Evolutionary conservation across 129 eudicot species (phyloP).

Genomic region (Saposhnikovia divaricata): DNA sequence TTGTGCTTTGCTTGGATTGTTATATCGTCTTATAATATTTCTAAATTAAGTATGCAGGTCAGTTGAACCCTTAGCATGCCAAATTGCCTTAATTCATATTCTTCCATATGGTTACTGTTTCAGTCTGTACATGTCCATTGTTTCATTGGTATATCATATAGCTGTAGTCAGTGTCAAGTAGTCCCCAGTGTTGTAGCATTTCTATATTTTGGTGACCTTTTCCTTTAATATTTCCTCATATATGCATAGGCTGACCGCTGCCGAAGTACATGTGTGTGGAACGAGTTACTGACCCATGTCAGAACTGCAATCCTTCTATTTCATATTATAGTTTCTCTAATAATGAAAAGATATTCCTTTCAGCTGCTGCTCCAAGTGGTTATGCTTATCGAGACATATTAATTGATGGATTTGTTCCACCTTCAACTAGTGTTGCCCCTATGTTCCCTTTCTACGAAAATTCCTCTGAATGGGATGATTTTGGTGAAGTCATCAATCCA

Average conservation of each 20-base stretch:
- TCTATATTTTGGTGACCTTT: not conserved
- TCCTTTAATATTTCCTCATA: not conserved
- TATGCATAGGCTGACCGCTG: not conserved
- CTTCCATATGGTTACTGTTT: not conserved
- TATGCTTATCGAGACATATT: constrained; percentile 68
- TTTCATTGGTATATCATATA: not conserved
- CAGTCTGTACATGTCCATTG: not conserved
- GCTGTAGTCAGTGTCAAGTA: not conserved
- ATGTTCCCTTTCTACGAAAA: constrained; percentile 81
- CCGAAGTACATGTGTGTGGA: not conserved
- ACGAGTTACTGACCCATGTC: not conserved
- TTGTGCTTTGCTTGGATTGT: not conserved
- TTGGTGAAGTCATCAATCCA: constrained; percentile 89
- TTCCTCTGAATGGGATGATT: constrained; percentile 88
- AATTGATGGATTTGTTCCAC: constrained; percentile 82
- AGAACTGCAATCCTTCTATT: not conserved
- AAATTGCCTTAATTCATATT: not conserved
- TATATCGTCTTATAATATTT: not conserved
- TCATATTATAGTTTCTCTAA: not conserved
- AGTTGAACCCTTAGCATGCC: not conserved
- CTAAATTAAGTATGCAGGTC: not conserved
- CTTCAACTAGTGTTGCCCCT: constrained; percentile 72
- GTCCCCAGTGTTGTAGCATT: not conserved
- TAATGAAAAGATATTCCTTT: constrained; percentile 12
- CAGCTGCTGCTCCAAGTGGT: constrained; percentile 39